These are phyloP conservation scores for Emmonsiellopsis sp. DNA, from an alignment of 2,329 filamentous ascomycete species.

Conservation along the genomic window DNA sequence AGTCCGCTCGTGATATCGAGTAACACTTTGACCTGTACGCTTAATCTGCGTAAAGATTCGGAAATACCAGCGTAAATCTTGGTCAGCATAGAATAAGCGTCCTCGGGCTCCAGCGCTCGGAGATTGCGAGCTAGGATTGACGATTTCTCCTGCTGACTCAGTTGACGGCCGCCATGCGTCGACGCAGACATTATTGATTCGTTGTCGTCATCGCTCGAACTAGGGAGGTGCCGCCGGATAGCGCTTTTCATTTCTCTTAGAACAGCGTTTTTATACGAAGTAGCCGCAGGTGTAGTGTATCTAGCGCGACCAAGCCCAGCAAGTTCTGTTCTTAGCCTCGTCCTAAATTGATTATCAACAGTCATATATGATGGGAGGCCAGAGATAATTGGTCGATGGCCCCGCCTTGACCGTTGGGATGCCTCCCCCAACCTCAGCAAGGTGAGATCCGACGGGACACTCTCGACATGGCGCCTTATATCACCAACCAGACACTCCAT, in stretches of 20 bases:
- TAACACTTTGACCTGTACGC: conserved; percentile 88
- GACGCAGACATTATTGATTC: conserved; percentile 82
- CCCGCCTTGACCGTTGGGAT: conserved; percentile 61
- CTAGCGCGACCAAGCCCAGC: conserved; percentile 72
- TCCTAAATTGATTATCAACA: conserved; percentile 61
- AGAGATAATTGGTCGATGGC: conserved; percentile 57
- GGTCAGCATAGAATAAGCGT: conserved; percentile 73
- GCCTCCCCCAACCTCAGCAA: conserved; percentile 77
- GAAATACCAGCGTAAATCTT: conserved; percentile 81
- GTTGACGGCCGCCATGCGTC: conserved; percentile 60
- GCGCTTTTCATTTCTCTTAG: conserved; percentile 78
- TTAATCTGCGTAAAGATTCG: conserved; percentile 74
- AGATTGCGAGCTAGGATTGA: conserved; percentile 80
- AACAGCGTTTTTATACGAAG: conserved; percentile 73
- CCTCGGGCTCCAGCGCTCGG: conserved; percentile 69
- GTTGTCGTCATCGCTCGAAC: conserved; percentile 87
- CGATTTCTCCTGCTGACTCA: conserved; percentile 81
- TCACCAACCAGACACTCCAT: conserved; percentile 69
- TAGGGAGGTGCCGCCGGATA: conserved; percentile 77
- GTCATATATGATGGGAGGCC: conserved; percentile 70
- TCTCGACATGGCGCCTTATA: conserved; percentile 68
- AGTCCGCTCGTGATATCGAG: conserved; percentile 72
- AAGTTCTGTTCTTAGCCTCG: conserved; percentile 61
- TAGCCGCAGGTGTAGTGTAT: conserved; percentile 71
- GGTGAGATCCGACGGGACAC: conserved; percentile 62